Evolutionary conservation across 139 green algal species (phyloP).

Genomic region (Prasinococcaceae sp.): DNA sequence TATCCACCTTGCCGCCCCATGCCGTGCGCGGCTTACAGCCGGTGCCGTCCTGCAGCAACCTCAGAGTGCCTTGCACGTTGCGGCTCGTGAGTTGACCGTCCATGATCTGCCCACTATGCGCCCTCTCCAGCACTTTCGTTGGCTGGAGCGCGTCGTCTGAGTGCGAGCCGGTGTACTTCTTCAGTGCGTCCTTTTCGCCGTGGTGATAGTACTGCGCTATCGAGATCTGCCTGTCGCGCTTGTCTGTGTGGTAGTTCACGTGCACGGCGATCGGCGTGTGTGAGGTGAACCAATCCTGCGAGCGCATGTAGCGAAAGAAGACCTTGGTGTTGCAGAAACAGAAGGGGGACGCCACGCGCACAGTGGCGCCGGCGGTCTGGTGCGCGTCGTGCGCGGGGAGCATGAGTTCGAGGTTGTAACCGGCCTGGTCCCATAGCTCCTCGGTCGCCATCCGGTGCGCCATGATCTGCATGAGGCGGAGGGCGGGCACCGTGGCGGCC

Average conservation of each 20-base stretch:
- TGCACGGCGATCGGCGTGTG: conserved; percentile 16
- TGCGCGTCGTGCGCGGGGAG: conserved; percentile 7
- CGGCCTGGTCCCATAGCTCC: conserved; percentile 21
- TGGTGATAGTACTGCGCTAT: too few relatives aligned
- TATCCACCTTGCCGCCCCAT: too few relatives aligned
- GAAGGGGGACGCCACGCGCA: conserved; percentile 11
- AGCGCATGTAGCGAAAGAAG: conserved; percentile 14
- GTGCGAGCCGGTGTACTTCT: too few relatives aligned
- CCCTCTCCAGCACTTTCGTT: too few relatives aligned
- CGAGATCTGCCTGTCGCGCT: too few relatives aligned
- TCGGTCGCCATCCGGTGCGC: conserved; percentile 20
- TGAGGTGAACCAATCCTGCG: not conserved
- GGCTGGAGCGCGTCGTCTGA: too few relatives aligned
- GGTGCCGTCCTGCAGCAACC: too few relatives aligned
- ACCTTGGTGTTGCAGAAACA: conserved; percentile 23
- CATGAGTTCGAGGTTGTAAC: conserved; percentile 19
- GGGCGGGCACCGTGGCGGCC: conserved; percentile 2
- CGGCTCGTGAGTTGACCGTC: too few relatives aligned
- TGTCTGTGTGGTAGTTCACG: conserved; percentile 25
- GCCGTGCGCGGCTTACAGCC: too few relatives aligned
- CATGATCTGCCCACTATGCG: too few relatives aligned
- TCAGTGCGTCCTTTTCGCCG: too few relatives aligned
- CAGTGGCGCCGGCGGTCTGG: conserved; percentile 1
- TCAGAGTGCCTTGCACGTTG: too few relatives aligned
- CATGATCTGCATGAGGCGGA: conserved; percentile 17